Conservation (phyloP, 2,329 filamentous ascomycete genomes). For the Fusarium mundagurra region DNA sequence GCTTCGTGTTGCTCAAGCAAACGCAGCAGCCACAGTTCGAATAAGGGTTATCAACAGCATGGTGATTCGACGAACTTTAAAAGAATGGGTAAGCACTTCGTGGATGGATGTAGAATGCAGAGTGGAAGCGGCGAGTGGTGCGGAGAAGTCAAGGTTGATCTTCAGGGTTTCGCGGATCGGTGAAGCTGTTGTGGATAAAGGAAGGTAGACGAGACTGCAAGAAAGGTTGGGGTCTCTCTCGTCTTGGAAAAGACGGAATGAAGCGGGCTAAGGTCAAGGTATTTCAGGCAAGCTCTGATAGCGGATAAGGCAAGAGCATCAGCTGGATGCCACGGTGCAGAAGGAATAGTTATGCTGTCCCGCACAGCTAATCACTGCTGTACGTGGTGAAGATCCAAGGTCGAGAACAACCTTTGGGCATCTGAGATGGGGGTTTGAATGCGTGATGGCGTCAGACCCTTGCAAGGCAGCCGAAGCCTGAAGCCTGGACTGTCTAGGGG, state of each 20-base stretch:
- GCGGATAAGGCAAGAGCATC: conserved; percentile 16
- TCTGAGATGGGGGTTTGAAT: conserved; percentile 31
- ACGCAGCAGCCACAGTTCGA: conserved; percentile 22
- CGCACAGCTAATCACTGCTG: conserved; percentile 37
- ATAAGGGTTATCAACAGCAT: conserved; percentile 33
- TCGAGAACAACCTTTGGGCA: conserved; percentile 24
- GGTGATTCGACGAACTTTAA: conserved; percentile 20
- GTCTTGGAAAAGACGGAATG: conserved; percentile 15
- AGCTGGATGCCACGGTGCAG: conserved; percentile 30
- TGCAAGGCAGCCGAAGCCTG: conserved; percentile 10
- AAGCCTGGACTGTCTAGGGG: not conserved
- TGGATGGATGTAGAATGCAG: conserved; percentile 16
- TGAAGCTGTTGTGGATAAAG: conserved; percentile 24
- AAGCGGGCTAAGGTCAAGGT: conserved; percentile 5
- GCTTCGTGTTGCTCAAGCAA: conserved; percentile 21
- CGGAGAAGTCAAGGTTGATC: conserved; percentile 31
- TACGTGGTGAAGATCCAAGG: conserved; percentile 34
- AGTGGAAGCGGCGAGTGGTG: conserved; percentile 14
- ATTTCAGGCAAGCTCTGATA: conserved; percentile 5
- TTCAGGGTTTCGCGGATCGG: conserved; percentile 42
- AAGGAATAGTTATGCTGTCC: conserved; percentile 26
- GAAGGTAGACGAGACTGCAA: conserved; percentile 14
- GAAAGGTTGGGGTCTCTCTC: not conserved
- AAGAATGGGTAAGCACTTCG: conserved; percentile 17
- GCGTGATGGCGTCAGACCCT: conserved; percentile 44